Percentiles rank a stretch among this genome's conserved stretches.
phyloP scores from a whole-genome alignment of 495 filamentous ascomycete genomes.

The Penicillium macrosclerotiorum region DNA sequence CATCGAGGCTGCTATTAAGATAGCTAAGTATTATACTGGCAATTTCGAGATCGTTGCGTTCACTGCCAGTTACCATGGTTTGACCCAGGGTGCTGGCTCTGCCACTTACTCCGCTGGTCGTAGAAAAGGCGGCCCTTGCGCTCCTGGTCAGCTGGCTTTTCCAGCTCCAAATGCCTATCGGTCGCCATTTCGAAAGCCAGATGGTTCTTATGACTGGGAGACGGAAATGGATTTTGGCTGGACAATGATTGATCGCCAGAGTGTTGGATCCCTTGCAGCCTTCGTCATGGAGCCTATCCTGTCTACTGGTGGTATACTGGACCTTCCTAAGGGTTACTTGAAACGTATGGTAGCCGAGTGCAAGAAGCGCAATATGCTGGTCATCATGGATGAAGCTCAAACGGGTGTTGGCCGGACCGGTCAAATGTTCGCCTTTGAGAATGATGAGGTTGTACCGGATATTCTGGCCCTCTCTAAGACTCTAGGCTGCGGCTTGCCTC shows the following conservation, averaged over 20 bases:
- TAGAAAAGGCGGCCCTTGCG: slow-evolving; percentile 34
- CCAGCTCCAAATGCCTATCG: slow-evolving; percentile 55
- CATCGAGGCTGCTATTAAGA: slow-evolving; percentile 53
- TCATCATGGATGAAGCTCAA: slow-evolving; percentile 53
- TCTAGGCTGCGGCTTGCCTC: slow-evolving; percentile 51
- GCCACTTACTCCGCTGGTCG: slow-evolving; percentile 50
- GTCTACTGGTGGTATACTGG: slow-evolving; percentile 49
- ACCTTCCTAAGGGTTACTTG: slow-evolving; percentile 43
- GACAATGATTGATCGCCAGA: slow-evolving; percentile 49
- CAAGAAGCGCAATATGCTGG: slow-evolving; percentile 43
- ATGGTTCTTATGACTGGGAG: slow-evolving; percentile 57
- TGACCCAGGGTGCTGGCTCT: slow-evolving; percentile 41
- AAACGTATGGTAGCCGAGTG: slow-evolving; percentile 40
- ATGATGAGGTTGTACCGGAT: slow-evolving; percentile 46
- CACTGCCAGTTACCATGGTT: slow-evolving; percentile 52
- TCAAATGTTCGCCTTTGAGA: slow-evolving; percentile 44
- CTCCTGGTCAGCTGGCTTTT: slow-evolving; percentile 43
- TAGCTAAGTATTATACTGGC: slow-evolving; percentile 57
- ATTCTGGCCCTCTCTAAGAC: slow-evolving; percentile 55
- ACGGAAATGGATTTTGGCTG: slow-evolving; percentile 54
- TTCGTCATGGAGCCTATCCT: slow-evolving; percentile 56
- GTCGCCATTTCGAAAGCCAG: slow-evolving; percentile 45
- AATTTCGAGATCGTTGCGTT: slow-evolving; percentile 57
- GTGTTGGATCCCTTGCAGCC: slow-evolving; percentile 54
- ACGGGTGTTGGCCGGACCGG: slow-evolving; percentile 48